These are phyloP conservation scores for Dendryphion nanum DNA, from an alignment of 2,329 filamentous ascomycete species.

Conservation along the genomic window DNA sequence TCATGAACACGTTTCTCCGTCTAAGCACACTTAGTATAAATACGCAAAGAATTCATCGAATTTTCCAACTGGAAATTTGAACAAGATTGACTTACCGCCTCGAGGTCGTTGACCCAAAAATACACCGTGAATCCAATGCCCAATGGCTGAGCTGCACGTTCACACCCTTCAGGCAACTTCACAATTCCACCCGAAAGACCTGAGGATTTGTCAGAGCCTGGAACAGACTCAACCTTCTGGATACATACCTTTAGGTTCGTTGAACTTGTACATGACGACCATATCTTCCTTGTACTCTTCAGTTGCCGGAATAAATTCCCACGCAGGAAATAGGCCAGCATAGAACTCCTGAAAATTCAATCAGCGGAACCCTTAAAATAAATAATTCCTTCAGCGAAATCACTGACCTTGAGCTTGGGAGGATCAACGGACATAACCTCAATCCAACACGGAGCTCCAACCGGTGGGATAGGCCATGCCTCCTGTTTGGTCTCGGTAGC, in stretches of 20 bases:
- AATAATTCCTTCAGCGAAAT: not conserved
- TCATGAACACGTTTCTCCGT: slow-evolving; percentile 11
- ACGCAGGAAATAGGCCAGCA: slow-evolving; percentile 16
- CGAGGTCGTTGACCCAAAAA: slow-evolving; percentile 14
- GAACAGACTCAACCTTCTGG: not conserved
- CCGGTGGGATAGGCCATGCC: slow-evolving; percentile 5
- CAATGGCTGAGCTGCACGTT: slow-evolving; percentile 8
- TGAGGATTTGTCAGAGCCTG: not conserved
- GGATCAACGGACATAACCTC: slow-evolving; percentile 18
- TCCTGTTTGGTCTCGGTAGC: slow-evolving; percentile 1
- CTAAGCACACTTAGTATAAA: slow-evolving; percentile 4
- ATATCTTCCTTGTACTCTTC: slow-evolving; percentile 1
- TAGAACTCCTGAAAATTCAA: slow-evolving; percentile 18
- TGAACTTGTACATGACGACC: slow-evolving; percentile 11
- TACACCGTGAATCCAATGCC: slow-evolving; percentile 18
- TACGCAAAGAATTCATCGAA: not conserved
- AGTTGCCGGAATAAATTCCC: slow-evolving; percentile 9
- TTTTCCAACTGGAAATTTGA: not conserved
- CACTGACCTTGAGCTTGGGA: slow-evolving; percentile 15
- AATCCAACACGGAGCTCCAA: slow-evolving; percentile 19
- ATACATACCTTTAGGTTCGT: slow-evolving; percentile 10
- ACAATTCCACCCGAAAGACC: slow-evolving; percentile 18
- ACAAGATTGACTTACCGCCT: slow-evolving; percentile 11
- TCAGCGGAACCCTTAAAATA: not conserved
- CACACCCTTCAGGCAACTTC: slow-evolving; percentile 11